A percentile compares a stretch with the other conserved stretches of the same genome.
These are phyloP conservation scores for Oryza brachyantha DNA, from an alignment of 176 grass and related monocot genomes.

Conservation along the genomic window DNA sequence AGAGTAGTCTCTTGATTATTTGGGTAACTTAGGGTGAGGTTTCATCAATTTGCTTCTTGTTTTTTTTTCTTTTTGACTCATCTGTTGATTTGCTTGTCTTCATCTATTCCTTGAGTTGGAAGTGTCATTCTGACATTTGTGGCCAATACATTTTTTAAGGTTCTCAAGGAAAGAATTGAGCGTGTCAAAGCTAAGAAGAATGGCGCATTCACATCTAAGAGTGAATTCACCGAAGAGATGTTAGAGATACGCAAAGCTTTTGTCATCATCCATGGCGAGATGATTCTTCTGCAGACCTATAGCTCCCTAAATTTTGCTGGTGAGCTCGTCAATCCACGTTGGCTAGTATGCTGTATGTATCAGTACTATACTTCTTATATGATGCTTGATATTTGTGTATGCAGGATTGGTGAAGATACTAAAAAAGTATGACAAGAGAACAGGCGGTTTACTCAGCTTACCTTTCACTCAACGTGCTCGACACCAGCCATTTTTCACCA, in stretches of 20 bases:
- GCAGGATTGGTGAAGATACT: conserved; percentile 92
- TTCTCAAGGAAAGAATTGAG: conserved; percentile 94
- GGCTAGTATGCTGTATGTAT: background rate
- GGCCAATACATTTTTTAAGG: conserved; percentile 37
- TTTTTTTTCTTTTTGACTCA: background rate
- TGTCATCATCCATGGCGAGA: conserved; percentile 94
- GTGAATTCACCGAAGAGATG: conserved; percentile 83
- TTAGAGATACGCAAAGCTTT: conserved; percentile 92
- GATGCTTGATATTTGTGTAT: conserved; percentile 22
- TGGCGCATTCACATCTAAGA: conserved; percentile 50
- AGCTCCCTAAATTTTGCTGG: conserved; percentile 97
- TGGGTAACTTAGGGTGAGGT: background rate
- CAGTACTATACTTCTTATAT: background rate
- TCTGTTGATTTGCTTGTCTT: conserved; percentile 8
- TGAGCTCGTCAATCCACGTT: conserved; percentile 25
- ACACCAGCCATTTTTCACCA: conserved; percentile 96
- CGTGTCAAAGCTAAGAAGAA: conserved; percentile 64
- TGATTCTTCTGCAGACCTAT: conserved; percentile 92
- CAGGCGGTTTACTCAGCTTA: conserved; percentile 69
- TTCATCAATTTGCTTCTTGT: background rate
- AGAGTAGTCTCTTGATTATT: background rate
- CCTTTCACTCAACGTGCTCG: conserved; percentile 88
- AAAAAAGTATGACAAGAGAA: conserved; percentile 98
- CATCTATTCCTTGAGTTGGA: background rate
- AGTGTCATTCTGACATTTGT: background rate